phyloP scores from a whole-genome alignment of 2,329 filamentous ascomycete species.

The Parastagonospora nodorum region DNA sequence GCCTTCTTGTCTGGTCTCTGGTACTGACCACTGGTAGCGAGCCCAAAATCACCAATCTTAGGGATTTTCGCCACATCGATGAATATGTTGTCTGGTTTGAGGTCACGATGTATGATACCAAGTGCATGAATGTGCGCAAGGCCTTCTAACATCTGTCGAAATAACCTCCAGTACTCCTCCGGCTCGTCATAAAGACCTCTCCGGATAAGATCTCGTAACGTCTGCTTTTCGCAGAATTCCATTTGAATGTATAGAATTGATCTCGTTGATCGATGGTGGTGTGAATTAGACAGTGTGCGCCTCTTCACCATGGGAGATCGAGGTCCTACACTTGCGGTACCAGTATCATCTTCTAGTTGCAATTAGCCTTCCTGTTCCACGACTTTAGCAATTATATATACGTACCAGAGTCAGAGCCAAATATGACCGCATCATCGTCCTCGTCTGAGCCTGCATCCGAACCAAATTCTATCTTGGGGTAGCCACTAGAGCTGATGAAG shows the following conservation, averaged over 20 bases:
- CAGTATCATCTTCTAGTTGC: constrained; percentile 53
- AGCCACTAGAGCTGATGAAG: constrained; percentile 87
- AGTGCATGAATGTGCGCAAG: constrained; percentile 86
- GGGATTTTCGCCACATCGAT: constrained; percentile 89
- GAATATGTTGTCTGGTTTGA: constrained; percentile 98
- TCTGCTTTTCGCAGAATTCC: constrained; percentile 97
- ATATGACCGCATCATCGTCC: constrained; percentile 40
- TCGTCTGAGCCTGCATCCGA: constrained; percentile 58
- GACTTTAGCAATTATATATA: background rate
- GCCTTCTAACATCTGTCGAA: constrained; percentile 89
- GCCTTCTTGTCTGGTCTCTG: constrained; percentile 60
- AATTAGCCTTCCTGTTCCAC: constrained; percentile 10
- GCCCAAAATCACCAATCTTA: constrained; percentile 94
- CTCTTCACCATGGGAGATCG: constrained; percentile 42
- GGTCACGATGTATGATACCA: constrained; percentile 91
- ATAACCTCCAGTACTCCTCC: constrained; percentile 85
- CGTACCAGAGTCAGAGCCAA: constrained; percentile 46
- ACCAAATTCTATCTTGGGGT: constrained; percentile 77
- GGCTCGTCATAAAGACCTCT: constrained; percentile 74
- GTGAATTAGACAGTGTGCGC: constrained; percentile 53
- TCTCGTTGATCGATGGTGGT: constrained; percentile 58
- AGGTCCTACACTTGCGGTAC: constrained; percentile 35
- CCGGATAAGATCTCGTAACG: constrained; percentile 84
- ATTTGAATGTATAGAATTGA: constrained; percentile 96
- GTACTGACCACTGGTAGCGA: constrained; percentile 87